Evolutionary conservation across 345 rosid genomes (phyloP).

Genomic region (Abelmoschus esculentus): DNA sequence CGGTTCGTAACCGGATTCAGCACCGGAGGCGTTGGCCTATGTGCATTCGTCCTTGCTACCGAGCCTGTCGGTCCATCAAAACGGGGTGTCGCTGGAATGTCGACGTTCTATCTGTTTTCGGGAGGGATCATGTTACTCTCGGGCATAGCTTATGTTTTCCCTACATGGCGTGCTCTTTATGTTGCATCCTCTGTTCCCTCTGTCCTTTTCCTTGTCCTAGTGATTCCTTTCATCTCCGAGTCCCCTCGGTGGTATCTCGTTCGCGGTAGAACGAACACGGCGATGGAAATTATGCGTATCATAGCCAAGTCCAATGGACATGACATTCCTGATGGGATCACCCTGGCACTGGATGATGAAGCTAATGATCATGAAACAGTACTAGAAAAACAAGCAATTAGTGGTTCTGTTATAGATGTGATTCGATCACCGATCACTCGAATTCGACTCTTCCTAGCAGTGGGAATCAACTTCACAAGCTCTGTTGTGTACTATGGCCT

Average conservation of each 20-base stretch:
- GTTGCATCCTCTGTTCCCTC: slow-evolving; percentile 71
- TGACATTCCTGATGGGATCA: slow-evolving; percentile 52
- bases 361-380: slow-evolving; percentile 11
- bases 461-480: slow-evolving; percentile 57
- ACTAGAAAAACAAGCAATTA: slow-evolving; percentile 25
- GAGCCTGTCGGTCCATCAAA: slow-evolving; percentile 79
- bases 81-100: slow-evolving; percentile 89
- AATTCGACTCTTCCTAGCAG: slow-evolving; percentile 42
- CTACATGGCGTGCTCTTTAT: slow-evolving; percentile 70
- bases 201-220: slow-evolving; percentile 50
- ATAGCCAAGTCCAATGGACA: slow-evolving; percentile 58
- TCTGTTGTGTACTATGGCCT: slow-evolving; percentile 87
- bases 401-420: slow-evolving; percentile 66
- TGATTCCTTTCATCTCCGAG: slow-evolving; percentile 72
- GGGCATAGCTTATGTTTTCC: slow-evolving; percentile 57
- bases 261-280: slow-evolving; percentile 56
- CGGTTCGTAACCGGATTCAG: slow-evolving; percentile 80
- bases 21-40: slow-evolving; percentile 84
- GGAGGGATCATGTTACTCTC: slow-evolving; percentile 58
- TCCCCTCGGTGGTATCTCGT: slow-evolving; percentile 95
- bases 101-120: slow-evolving; percentile 93
- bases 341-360: slow-evolving; percentile 64
- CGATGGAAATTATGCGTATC: slow-evolving; percentile 54
- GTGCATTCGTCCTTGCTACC: slow-evolving; percentile 78
- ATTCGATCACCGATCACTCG: slow-evolving; percentile 54